These are phyloP conservation scores for Suhomyces emberorum DNA, from an alignment of 805 yeast genomes.

Conservation along the genomic window DNA sequence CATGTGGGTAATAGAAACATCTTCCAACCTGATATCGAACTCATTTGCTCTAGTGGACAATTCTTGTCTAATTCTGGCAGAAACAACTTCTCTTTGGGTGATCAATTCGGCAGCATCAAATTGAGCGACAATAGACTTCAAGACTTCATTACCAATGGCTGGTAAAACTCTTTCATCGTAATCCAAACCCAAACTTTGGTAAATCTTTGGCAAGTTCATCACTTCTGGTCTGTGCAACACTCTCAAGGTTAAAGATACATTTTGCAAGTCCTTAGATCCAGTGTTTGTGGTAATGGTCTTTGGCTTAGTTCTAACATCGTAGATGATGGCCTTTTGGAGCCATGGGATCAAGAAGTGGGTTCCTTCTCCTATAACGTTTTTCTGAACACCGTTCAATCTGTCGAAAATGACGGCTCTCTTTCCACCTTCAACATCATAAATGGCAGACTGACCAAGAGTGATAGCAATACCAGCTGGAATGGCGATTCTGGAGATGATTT, in stretches of 20 bases:
- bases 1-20: slow-evolving; percentile 96
- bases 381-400: slow-evolving; percentile 83
- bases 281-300: slow-evolving; percentile 91
- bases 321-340: slow-evolving; percentile 88
- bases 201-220: slow-evolving; percentile 72
- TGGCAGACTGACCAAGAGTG: slow-evolving; percentile 72
- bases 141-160: slow-evolving; percentile 87
- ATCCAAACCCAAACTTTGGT: slow-evolving; percentile 88
- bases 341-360: slow-evolving; percentile 94
- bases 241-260: slow-evolving; percentile 88
- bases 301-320: slow-evolving; percentile 94
- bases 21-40: slow-evolving; percentile 89
- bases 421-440: slow-evolving; percentile 96
- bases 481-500: slow-evolving; percentile 48
- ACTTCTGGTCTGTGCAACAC: slow-evolving; percentile 95
- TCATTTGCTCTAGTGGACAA: slow-evolving; percentile 78
- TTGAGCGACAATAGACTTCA: slow-evolving; percentile 87
- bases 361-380: slow-evolving; percentile 91
- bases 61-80: slow-evolving; percentile 84
- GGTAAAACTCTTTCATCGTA: slow-evolving; percentile 94
- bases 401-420: slow-evolving; percentile 94
- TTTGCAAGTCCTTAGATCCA: slow-evolving; percentile 96
- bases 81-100: slow-evolving; percentile 94
- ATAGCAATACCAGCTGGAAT: slow-evolving; percentile 68
- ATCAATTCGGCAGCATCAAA: slow-evolving; percentile 95